phyloP scores from a whole-genome alignment of 1,284 basidiomycete species.

The Salmacisia buchloeana region DNA sequence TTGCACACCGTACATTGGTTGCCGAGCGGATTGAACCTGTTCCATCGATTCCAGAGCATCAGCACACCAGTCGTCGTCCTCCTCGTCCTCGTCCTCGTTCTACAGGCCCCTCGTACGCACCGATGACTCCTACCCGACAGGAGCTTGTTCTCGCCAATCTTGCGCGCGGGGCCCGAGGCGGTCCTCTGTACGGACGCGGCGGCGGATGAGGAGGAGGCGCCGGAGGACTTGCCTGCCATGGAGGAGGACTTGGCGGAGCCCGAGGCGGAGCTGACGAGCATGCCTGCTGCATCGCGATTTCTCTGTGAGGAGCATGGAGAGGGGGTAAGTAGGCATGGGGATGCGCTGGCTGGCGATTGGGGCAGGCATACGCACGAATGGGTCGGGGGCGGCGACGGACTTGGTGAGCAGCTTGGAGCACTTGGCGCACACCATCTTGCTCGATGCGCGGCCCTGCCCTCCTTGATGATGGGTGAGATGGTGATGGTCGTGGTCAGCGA shows the following conservation, averaged over 20 bases:
- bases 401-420: conserved; percentile 22
- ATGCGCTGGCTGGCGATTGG: background rate
- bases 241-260: background rate
- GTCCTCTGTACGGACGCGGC: conserved; percentile 5
- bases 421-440: conserved; percentile 27
- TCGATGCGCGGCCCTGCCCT: no score
- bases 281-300: conserved; percentile 18
- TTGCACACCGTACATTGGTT: conserved; percentile 32
- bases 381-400: conserved; percentile 19
- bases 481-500: no score
- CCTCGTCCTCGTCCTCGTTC: no score
- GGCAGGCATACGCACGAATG: conserved; percentile 16
- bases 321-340: background rate
- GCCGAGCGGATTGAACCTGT: conserved; percentile 23
- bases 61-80: no score
- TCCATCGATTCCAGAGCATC: conserved; percentile 14
- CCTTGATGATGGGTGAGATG: no score
- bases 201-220: background rate
- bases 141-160: conserved; percentile 26
- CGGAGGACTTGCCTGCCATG: background rate
- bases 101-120: no score
- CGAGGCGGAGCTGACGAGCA: conserved; percentile 14
- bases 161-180: conserved; percentile 9
- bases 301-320: conserved; percentile 12
- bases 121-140: conserved; percentile 16